Evolutionary conservation across 257 asterid genomes (phyloP).

Genomic region (Solanum microdontum): DNA sequence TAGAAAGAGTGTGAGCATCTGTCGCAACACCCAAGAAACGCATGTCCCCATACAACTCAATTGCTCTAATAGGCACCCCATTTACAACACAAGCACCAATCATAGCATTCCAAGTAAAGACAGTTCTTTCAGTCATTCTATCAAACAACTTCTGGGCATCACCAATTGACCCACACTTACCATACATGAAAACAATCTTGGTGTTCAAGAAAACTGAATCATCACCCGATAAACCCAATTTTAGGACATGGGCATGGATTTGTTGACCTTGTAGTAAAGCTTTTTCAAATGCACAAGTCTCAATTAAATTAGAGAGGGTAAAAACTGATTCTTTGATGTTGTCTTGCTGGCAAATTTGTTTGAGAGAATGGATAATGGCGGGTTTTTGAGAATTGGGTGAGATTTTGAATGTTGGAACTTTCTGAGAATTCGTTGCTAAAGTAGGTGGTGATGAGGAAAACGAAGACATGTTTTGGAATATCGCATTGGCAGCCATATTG

Average conservation of each 20-base stretch:
- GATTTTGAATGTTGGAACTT: not conserved
- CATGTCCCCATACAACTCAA: conserved; percentile 44
- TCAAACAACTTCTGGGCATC: conserved; percentile 59
- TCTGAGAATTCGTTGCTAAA: not conserved
- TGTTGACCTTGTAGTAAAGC: conserved; percentile 40
- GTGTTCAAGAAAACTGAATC: conserved; percentile 42
- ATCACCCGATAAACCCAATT: conserved; percentile 24
- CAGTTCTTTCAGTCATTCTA: conserved; percentile 44
- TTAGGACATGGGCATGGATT: conserved; percentile 44
- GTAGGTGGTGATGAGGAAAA: conserved; percentile 15
- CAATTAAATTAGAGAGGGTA: conserved; percentile 21
- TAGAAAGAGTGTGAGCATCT: conserved; percentile 61
- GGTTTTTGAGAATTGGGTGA: not conserved
- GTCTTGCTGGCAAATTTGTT: conserved; percentile 1
- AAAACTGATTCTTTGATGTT: conserved; percentile 22
- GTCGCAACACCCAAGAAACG: conserved; percentile 25
- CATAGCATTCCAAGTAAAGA: conserved; percentile 74
- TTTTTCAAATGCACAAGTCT: conserved; percentile 34
- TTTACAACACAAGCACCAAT: conserved; percentile 58
- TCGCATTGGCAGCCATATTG: conserved; percentile 19
- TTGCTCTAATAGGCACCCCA: conserved; percentile 30
- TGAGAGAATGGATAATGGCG: conserved; percentile 5
- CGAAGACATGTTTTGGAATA: conserved; percentile 18
- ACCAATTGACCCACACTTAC: conserved; percentile 42
- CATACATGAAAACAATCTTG: conserved; percentile 55